Percentiles rank a stretch among this genome's conserved stretches.
Evolutionary conservation across 2,329 filamentous ascomycete species (phyloP).

Genomic region (Aureobasidium sp.): DNA sequence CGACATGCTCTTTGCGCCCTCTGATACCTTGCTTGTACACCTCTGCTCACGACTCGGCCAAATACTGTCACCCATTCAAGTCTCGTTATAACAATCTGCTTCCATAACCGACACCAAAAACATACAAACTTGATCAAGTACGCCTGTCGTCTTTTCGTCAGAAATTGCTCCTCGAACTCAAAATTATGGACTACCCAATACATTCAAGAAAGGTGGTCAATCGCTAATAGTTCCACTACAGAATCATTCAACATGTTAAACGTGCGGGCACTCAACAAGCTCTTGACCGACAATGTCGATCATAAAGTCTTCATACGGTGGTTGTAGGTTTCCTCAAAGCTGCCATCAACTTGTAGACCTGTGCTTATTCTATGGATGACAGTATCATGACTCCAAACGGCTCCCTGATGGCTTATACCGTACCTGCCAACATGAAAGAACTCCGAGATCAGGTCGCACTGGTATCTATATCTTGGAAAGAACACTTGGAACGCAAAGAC

Average conservation of each 20-base stretch:
- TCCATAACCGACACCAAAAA: neutral
- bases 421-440: slow-evolving; percentile 42
- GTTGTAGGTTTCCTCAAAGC: slow-evolving; percentile 28
- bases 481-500: slow-evolving; percentile 27
- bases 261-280: slow-evolving; percentile 36
- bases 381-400: slow-evolving; percentile 47
- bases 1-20: neutral
- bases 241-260: slow-evolving; percentile 33
- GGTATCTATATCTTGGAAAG: slow-evolving; percentile 45
- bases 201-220: no score
- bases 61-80: neutral
- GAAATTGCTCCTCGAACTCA: no score
- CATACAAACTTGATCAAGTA: neutral
- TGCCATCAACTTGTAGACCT: neutral
- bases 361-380: neutral
- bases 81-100: neutral
- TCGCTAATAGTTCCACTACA: neutral
- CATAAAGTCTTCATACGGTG: slow-evolving; percentile 37
- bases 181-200: no score
- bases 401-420: slow-evolving; percentile 44
- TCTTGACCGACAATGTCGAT: slow-evolving; percentile 39
- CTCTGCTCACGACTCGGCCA: neutral
- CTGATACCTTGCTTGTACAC: neutral
- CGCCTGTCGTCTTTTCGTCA: no score
- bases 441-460: slow-evolving; percentile 44